Evolutionary conservation across 176 grass and related monocot genomes (phyloP).

Genomic region (Puccinellia tenuiflora): DNA sequence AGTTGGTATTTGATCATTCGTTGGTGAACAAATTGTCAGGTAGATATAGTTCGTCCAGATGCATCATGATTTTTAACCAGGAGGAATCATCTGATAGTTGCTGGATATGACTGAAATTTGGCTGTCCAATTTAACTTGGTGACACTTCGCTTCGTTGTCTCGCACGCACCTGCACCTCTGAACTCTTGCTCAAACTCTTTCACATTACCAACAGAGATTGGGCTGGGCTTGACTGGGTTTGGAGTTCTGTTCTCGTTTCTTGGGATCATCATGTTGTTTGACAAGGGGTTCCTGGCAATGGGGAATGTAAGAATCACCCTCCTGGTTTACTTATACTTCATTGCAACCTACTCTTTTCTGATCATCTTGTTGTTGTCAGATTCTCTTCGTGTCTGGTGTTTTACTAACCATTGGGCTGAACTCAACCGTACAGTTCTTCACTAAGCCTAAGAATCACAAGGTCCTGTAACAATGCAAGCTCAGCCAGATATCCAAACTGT

Average conservation of each 20-base stretch:
- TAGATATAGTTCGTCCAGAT: neutral
- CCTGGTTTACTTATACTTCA: neutral
- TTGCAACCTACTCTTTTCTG: neutral
- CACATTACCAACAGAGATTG: constrained; percentile 56
- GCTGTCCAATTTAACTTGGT: neutral
- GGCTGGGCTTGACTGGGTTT: constrained; percentile 76
- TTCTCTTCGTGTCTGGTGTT: constrained; percentile 77
- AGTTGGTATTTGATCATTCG: neutral
- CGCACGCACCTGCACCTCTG: neutral
- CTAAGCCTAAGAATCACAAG: constrained; percentile 88
- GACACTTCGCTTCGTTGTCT: neutral
- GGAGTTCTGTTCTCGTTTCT: constrained; percentile 80
- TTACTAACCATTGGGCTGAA: constrained; percentile 76
- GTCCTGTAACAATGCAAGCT: neutral
- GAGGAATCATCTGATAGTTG: neutral
- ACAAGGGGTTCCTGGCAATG: constrained; percentile 87
- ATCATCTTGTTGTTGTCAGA: constrained; percentile 28
- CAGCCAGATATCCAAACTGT: neutral
- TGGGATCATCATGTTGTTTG: constrained; percentile 85
- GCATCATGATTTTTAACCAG: neutral
- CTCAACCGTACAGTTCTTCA: constrained; percentile 78
- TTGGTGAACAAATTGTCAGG: neutral
- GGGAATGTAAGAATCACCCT: constrained; percentile 54
- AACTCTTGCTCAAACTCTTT: neutral
- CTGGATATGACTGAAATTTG: neutral